Base-by-base conservation (phyloP, 1,139 yeast genomes). In the Yamadazyma taylorii region DNA sequence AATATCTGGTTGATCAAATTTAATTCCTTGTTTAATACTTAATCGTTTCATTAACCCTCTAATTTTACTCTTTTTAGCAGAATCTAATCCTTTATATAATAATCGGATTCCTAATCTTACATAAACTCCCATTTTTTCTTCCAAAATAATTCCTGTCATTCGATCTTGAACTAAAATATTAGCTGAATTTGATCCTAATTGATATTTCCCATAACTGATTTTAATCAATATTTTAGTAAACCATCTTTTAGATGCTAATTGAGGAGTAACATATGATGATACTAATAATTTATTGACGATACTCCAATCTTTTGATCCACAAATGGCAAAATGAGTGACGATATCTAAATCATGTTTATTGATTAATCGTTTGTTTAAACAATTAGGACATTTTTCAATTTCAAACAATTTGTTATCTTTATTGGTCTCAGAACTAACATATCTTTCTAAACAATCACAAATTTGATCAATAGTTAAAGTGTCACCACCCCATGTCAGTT, bases 131-230 rank as follows among this genome's bases (percentile, higher is more conserved):
- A 92, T 92, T 51, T 89, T 88, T 53, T 92, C 98, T 56, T 92
- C 97, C 55, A 85, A 65, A 13, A 92, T 79, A 35, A 85, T 76
- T 0, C 98, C 98, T 0, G 96, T 85, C 28, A 75, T 70, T 46
- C 98, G 70, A 59, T 92, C 97, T 58, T 92, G 97, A 3, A 92
- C 97, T 37, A 92, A 67, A 29, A 92, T 92, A 54, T 90, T 90
- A 11, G 97, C 98, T 33, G 94, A 87, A 55, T 90, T 87, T 26
- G 89, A 84, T 1, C 98, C 98, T 22, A 90, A 63, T 34, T 82
- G 79, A 56, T 89, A 85, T 49, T 85, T 84, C 0, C 98, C 98
- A 55, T 88, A 89, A 0, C 95, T 86, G 33, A 92, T 66, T 54
- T 88, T 90, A 38, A 89, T 85, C 42, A 89, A 67, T 3, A 85